phyloP scores from a whole-genome alignment of 345 rosid species.

The Eucalyptus cladocalyx region DNA sequence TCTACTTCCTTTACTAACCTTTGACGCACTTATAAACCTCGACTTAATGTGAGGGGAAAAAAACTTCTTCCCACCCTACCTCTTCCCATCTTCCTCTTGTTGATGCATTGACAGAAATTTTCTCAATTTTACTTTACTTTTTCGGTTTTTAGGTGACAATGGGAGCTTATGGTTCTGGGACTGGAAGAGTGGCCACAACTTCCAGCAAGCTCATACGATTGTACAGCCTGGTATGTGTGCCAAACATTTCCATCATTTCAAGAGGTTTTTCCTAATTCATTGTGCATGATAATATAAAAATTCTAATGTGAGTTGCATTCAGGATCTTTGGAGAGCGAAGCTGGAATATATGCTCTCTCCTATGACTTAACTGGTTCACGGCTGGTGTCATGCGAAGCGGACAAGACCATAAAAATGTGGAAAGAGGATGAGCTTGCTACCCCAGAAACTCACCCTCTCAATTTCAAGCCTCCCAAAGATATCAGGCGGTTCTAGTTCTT shows the following conservation, averaged over 20 bases:
- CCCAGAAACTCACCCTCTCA: slow-evolving; percentile 88
- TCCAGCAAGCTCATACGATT: slow-evolving; percentile 92
- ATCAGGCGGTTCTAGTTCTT: slow-evolving; percentile 62
- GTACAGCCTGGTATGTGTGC: slow-evolving; percentile 76
- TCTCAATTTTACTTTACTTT: neutral
- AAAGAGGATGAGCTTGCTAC: slow-evolving; percentile 92
- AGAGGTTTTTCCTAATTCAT: neutral
- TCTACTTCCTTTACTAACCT: neutral
- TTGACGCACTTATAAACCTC: neutral
- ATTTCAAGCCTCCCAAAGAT: slow-evolving; percentile 97
- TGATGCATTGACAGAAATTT: neutral
- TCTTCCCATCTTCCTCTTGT: neutral
- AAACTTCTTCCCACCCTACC: neutral
- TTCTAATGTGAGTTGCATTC: neutral
- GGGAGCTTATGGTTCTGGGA: slow-evolving; percentile 99
- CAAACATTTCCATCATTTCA: neutral
- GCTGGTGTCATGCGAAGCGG: slow-evolving; percentile 81
- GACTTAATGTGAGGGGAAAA: neutral
- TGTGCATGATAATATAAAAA: neutral
- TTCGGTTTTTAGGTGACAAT: slow-evolving; percentile 52
- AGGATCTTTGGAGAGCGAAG: slow-evolving; percentile 99
- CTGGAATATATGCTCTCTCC: slow-evolving; percentile 78
- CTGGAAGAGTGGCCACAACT: slow-evolving; percentile 97
- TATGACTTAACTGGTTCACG: slow-evolving; percentile 87
- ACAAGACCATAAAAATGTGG: slow-evolving; percentile 98